Evolutionary conservation across 2,329 filamentous ascomycete species (phyloP), one percentile per base, ranked within the genome.

Genomic region (Neonectria hederae): DNA sequence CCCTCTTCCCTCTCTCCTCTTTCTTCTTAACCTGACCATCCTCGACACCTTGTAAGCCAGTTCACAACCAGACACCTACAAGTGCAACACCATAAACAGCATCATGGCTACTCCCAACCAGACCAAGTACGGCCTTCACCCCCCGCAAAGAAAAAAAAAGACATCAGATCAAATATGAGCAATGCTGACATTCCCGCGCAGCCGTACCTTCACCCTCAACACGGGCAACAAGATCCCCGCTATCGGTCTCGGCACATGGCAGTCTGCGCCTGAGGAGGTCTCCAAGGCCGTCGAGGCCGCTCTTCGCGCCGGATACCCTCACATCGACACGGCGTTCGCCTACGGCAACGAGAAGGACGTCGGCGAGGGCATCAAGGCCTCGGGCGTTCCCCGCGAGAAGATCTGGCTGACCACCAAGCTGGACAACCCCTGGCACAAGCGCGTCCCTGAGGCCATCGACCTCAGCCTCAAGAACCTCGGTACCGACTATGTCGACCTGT

Each of bases 361-460:
- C 21, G 89, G 90, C 65, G 79, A 83, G 59, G 90, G 89, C 58
- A 90, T 92, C 76, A 83, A 83, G 69, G 86, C 86, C 53, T 86
- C 87, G 3, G 89, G 88, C 30, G 85, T 92, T 2, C 85, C 89
- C n/a, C 85, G 90, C 24, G 81, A 84, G 59, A 81, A 91, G 72
- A 87, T 92, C 76, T 92, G 87, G 85, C 78, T 92, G 62, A 95
- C 92, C 56, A 93, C 92, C 72, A 97, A 96, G 85, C 87, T 95
- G 58, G 88, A 92, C 83, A 94, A 94, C 84, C 86, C 90, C 54
- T 91, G 89, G 86, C 91, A 94, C 81, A 88, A 91, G 80, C 84
- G 87, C 66, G 90, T 90, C 28, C 80, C 83, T 42, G 86, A 90
- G 75, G 90, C 85, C 24, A 82, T 92, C 60, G 83, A 86, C 63